Percentiles rank a stretch among this genome's conserved stretches.
These are phyloP conservation scores for Stephanodiscus minutulus DNA, from an alignment of 108 stramenopile species.

Conservation along the genomic window DNA sequence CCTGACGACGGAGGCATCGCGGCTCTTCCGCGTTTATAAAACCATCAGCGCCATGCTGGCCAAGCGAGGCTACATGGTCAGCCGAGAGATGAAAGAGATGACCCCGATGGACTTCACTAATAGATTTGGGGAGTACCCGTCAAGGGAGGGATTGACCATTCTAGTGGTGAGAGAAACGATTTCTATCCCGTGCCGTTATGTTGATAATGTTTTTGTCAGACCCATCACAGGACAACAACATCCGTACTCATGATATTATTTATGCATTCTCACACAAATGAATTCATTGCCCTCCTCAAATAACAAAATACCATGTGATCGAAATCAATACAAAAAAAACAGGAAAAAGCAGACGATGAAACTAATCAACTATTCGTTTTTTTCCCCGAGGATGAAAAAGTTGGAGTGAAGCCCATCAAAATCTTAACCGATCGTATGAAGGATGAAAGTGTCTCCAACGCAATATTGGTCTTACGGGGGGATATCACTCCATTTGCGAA, in stretches of 20 bases:
- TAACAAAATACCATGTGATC: constrained; percentile 1
- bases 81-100: constrained; percentile 83
- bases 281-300: background rate
- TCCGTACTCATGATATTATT: background rate
- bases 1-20: constrained; percentile 77
- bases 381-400: constrained; percentile 96
- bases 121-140: constrained; percentile 84
- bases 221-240: background rate
- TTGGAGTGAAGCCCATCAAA: constrained; percentile 93
- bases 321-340: constrained; percentile 14
- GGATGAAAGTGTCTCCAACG: constrained; percentile 79
- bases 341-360: constrained; percentile 91
- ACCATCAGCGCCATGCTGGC: constrained; percentile 89
- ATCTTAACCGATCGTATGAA: constrained; percentile 91
- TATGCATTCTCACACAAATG: background rate
- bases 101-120: constrained; percentile 75
- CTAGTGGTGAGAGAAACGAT: constrained; percentile 58
- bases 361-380: constrained; percentile 91
- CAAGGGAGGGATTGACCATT: constrained; percentile 81
- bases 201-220: background rate
- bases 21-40: constrained; percentile 92
- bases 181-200: background rate
- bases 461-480: constrained; percentile 88
- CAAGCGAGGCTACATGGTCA: constrained; percentile 92
- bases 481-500: constrained; percentile 95